These are phyloP conservation scores for Avena eriantha DNA, from an alignment of 176 grass and related monocot species.

Conservation along the genomic window DNA sequence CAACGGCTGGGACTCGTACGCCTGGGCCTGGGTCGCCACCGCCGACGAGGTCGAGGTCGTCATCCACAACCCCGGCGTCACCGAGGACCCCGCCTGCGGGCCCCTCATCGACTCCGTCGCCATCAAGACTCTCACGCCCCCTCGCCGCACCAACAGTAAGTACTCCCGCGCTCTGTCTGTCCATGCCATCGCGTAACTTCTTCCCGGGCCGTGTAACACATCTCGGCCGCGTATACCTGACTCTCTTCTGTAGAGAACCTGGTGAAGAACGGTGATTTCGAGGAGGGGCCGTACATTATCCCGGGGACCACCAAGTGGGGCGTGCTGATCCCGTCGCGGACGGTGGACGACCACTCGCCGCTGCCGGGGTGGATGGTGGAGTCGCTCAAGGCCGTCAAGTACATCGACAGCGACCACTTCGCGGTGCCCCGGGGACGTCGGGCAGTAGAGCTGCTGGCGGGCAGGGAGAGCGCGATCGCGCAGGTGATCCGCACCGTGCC, in stretches of 20 bases:
- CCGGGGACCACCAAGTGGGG: slow-evolving; percentile 82
- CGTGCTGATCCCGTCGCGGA: slow-evolving; percentile 67
- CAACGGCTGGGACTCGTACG: slow-evolving; percentile 94
- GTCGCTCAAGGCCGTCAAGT: slow-evolving; percentile 85
- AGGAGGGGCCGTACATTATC: slow-evolving; percentile 89
- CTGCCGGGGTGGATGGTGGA: slow-evolving; percentile 90
- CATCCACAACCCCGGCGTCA: slow-evolving; percentile 82
- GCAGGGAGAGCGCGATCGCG: slow-evolving; percentile 74
- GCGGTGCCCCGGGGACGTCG: slow-evolving; percentile 63
- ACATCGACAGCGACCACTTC: slow-evolving; percentile 76
- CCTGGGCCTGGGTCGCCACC: slow-evolving; percentile 73
- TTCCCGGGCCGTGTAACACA: background rate
- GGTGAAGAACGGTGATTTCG: slow-evolving; percentile 87
- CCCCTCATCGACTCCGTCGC: slow-evolving; percentile 88
- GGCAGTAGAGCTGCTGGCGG: slow-evolving; percentile 86
- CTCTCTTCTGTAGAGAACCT: slow-evolving; percentile 61
- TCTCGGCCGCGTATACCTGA: background rate
- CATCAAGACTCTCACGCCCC: slow-evolving; percentile 62
- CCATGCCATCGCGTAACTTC: background rate
- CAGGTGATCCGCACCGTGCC: slow-evolving; percentile 78
- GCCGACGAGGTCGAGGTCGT: slow-evolving; percentile 55
- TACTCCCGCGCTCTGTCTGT: background rate
- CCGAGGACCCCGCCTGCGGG: slow-evolving; percentile 82
- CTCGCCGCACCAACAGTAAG: slow-evolving; percentile 70
- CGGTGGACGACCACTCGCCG: slow-evolving; percentile 79